Percentiles rank a stretch among this genome's conserved stretches.
These are phyloP conservation scores for Penicillium sp. DNA, from an alignment of 2,329 filamentous ascomycete species.

Conservation along the genomic window DNA sequence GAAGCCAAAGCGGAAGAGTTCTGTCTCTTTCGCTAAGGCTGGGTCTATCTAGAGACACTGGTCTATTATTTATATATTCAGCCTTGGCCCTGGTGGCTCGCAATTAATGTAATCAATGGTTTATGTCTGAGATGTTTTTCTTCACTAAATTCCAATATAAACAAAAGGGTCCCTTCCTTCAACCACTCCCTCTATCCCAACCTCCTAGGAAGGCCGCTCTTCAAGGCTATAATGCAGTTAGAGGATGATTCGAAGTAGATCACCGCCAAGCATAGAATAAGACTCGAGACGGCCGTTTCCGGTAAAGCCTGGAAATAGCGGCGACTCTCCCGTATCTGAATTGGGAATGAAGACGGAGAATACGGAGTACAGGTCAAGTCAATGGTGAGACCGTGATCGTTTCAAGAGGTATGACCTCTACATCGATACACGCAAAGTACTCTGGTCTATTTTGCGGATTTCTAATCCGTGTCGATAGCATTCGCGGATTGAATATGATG, in stretches of 20 bases:
- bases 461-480: neutral
- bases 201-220: neutral
- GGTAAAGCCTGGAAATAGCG: neutral
- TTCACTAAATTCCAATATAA: neutral
- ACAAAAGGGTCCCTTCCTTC: neutral
- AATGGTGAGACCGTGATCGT: too few species aligned
- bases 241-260: neutral
- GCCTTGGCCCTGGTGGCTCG: conserved; percentile 2
- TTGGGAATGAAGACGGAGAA: neutral
- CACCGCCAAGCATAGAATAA: neutral
- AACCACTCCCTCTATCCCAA: neutral
- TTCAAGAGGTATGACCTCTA: neutral
- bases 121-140: neutral
- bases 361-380: neutral
- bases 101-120: conserved; percentile 20
- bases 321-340: neutral
- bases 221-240: neutral
- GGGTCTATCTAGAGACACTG: neutral
- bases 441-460: neutral
- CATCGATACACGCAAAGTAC: neutral
- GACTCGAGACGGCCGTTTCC: neutral
- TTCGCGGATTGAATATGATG: too few species aligned
- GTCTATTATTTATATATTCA: conserved; percentile 1
- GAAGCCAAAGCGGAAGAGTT: conserved; percentile 43
- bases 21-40: neutral